Conservation (phyloP, 2,329 filamentous ascomycete genomes). For the Cladophialophora bantiana region DNA sequence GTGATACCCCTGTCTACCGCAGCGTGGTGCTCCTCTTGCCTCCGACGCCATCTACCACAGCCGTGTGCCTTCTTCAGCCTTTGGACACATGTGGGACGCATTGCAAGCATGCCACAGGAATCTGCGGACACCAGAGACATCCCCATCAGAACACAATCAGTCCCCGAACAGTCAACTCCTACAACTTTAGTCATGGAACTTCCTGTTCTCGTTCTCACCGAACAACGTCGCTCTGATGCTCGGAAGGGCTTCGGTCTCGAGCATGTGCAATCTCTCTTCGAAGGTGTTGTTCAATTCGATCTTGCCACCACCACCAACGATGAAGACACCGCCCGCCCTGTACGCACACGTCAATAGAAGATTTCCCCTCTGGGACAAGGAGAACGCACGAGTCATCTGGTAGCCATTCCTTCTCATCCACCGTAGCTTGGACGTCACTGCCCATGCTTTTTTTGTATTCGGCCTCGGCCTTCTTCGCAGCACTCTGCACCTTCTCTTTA, state of each 20-base stretch:
- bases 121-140: not conserved
- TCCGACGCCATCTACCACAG: not conserved
- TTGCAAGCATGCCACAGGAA: not conserved
- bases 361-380: not conserved
- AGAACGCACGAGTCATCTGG: conserved; percentile 80
- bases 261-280: conserved; percentile 83
- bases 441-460: conserved; percentile 83
- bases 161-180: not conserved
- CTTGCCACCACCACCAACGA: conserved; percentile 85
- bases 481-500: conserved; percentile 75
- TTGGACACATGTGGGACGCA: not conserved
- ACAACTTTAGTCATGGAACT: conserved; percentile 81
- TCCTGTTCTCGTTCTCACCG: conserved; percentile 92
- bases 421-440: conserved; percentile 70
- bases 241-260: conserved; percentile 85
- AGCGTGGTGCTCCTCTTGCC: not conserved
- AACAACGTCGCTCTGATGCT: conserved; percentile 86
- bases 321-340: conserved; percentile 82
- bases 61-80: not conserved
- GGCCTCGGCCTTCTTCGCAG: conserved; percentile 74
- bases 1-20: not conserved
- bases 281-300: conserved; percentile 99
- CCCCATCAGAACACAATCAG: not conserved
- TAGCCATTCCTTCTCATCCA: conserved; percentile 81
- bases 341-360: conserved; percentile 5